Base-by-base conservation (phyloP, 176 grass and related monocot species). In the Aegilops speltoides region DNA sequence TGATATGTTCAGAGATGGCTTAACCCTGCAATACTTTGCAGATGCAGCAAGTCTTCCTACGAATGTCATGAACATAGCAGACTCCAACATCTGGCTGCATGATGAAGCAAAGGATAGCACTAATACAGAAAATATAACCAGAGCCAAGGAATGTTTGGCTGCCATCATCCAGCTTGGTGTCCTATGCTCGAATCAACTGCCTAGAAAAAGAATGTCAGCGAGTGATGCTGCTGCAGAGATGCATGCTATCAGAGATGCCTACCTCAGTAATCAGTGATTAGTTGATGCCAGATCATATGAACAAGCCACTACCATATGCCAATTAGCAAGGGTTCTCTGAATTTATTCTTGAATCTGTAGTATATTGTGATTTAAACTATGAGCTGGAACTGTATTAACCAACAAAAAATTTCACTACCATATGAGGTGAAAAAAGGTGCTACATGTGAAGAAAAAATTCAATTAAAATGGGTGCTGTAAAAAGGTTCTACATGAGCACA, bases 191-290 rank as follows among this genome's bases (percentile, higher is more conserved):
- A 86, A 36, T 63, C 61, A 85, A 40, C 12, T 57, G n/a, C 73
- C 74, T 5, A 22, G 7, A 78, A 45, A 68, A 45, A 29, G 73
- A 3, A 5, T 13, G 29, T 67, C 60, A 77, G 23, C 32, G 2
- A 25, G 61, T 2, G 60, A 77, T 20, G 41, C 32, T 37, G 63
- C 83, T 78, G 62, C 29, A 22, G 74, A 78, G 43, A 85, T 85
- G 73, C 73, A 85, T 84, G 40, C 72, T 7, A 65, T 84, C 28
- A 65, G 82, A 84, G 71, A 85, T 65, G 17, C 12, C 15, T 78
- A 78, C 63, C 32, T 38, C 14, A 56, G 20, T 68, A 64, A 63
- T 37, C 13, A 67, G 25, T 36, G 48, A 78, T 68, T 10, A 40
- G 59, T 23, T 68, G 29, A 78, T 68, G 16, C 22, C 16, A 11